phyloP scores from a whole-genome alignment of 2,329 filamentous ascomycete genomes.

The Penicillium nordicum region DNA sequence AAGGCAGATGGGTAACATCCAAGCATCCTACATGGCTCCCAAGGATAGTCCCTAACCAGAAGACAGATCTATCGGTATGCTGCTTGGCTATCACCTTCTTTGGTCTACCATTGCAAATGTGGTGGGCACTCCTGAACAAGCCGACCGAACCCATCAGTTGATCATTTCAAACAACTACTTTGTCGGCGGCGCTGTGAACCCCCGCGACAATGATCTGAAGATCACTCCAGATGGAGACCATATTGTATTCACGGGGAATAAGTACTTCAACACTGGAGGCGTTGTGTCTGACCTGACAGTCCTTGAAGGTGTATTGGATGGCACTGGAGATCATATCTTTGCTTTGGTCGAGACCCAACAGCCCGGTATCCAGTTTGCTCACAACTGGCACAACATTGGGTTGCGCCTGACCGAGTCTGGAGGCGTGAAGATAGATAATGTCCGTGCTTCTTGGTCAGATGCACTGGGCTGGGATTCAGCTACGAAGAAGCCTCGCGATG shows the following conservation, averaged over 20 bases:
- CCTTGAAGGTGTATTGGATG: conserved; percentile 60
- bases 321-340: conserved; percentile 60
- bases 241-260: conserved; percentile 60
- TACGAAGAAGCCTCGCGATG: conserved; percentile 51
- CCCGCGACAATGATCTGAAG: conserved; percentile 59
- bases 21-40: background rate
- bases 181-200: conserved; percentile 64
- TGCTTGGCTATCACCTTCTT: conserved; percentile 62
- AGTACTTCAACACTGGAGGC: conserved; percentile 66
- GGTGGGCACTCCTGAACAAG: conserved; percentile 59
- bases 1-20: conserved; percentile 58
- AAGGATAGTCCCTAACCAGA: background rate
- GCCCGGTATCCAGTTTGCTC: conserved; percentile 51
- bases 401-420: conserved; percentile 63
- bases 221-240: conserved; percentile 55
- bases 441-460: conserved; percentile 57
- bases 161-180: conserved; percentile 65
- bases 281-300: conserved; percentile 65
- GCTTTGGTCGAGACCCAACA: conserved; percentile 59
- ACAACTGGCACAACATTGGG: conserved; percentile 65
- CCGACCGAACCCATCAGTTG: conserved; percentile 53
- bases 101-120: conserved; percentile 62
- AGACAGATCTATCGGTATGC: conserved; percentile 59
- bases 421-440: conserved; percentile 57
- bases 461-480: conserved; percentile 58